phyloP scores from a whole-genome alignment of 768 basidiomycete species.

The Thelephora aurantiotincta region DNA sequence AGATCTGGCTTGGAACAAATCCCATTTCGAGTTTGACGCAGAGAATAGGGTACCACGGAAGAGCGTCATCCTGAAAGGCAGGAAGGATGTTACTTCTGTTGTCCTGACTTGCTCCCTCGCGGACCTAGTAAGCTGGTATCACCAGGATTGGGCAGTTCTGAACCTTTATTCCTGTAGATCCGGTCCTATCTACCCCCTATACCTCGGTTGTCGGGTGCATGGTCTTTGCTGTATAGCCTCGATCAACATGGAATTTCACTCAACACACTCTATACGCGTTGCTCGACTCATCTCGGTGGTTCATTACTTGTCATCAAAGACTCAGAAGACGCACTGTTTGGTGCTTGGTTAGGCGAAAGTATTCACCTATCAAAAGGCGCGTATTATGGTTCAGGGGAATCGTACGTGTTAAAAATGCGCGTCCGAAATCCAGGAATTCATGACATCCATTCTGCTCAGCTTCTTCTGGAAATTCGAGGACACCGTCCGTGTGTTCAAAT shows the following conservation, averaged over 20 bases:
- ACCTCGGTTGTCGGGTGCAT: conserved; percentile 49
- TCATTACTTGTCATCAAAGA: conserved; percentile 59
- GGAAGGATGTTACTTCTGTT: conserved; percentile 36
- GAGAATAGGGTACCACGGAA: conserved; percentile 21
- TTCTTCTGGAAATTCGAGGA: conserved; percentile 16
- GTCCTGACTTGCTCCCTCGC: conserved; percentile 44
- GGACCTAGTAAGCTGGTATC: conserved; percentile 34
- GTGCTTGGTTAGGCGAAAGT: conserved; percentile 73
- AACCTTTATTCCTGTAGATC: conserved; percentile 28
- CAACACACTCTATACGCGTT: conserved; percentile 68
- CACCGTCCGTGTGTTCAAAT: conserved; percentile 49
- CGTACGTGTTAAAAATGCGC: conserved; percentile 27
- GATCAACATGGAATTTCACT: conserved; percentile 94
- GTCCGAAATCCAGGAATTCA: no score
- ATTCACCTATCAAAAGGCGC: conserved; percentile 41
- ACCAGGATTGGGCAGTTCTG: neutral
- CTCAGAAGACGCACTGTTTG: conserved; percentile 52
- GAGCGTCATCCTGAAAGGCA: conserved; percentile 37
- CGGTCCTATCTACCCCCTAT: conserved; percentile 63
- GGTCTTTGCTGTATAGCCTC: conserved; percentile 78
- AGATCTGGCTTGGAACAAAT: conserved; percentile 55
- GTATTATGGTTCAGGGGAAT: conserved; percentile 86
- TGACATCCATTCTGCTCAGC: no score
- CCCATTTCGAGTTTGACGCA: conserved; percentile 26
- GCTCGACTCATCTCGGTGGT: conserved; percentile 30